Percentiles rank a stretch among this genome's conserved stretches.
Evolutionary conservation across 1,139 yeast species (phyloP).

Genomic region (Suhomyces yuchorum): DNA sequence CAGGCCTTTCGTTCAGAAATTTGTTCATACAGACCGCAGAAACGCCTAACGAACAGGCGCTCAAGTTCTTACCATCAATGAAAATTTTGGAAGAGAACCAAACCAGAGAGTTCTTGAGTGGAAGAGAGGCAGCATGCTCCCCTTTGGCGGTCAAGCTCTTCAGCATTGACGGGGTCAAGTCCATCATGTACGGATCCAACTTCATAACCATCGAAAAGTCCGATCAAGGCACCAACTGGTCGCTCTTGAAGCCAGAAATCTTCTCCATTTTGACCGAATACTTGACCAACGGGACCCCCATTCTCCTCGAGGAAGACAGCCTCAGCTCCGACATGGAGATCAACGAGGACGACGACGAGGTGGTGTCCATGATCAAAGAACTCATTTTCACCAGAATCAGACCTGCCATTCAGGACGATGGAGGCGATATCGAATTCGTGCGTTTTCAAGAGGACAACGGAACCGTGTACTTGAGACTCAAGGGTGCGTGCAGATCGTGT

Average conservation of each 20-base stretch:
- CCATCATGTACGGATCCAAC: constrained; percentile 57
- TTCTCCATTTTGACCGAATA: constrained; percentile 83
- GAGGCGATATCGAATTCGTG: constrained; percentile 80
- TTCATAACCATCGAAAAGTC: constrained; percentile 86
- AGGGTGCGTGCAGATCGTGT: constrained; percentile 82
- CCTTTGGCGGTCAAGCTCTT: constrained; percentile 57
- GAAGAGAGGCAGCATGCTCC: constrained; percentile 55
- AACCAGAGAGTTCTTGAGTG: constrained; percentile 55
- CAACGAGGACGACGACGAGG: constrained; percentile 69
- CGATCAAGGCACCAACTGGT: constrained; percentile 60
- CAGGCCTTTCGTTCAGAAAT: constrained; percentile 18
- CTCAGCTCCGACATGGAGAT: constrained; percentile 42
- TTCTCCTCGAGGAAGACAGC: constrained; percentile 40
- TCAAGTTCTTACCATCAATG: constrained; percentile 50
- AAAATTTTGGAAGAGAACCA: constrained; percentile 46
- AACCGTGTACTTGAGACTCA: constrained; percentile 62
- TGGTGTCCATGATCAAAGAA: constrained; percentile 90
- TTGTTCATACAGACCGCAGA: constrained; percentile 44
- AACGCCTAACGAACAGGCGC: constrained; percentile 52
- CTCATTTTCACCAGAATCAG: constrained; percentile 90
- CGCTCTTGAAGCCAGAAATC: constrained; percentile 82
- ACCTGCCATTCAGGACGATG: constrained; percentile 90
- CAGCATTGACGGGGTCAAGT: constrained; percentile 52
- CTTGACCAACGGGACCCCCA: constrained; percentile 71
- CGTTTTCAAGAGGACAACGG: constrained; percentile 64